phyloP scores from a whole-genome alignment of 768 basidiomycete genomes.

The Mrakia frigida region DNA sequence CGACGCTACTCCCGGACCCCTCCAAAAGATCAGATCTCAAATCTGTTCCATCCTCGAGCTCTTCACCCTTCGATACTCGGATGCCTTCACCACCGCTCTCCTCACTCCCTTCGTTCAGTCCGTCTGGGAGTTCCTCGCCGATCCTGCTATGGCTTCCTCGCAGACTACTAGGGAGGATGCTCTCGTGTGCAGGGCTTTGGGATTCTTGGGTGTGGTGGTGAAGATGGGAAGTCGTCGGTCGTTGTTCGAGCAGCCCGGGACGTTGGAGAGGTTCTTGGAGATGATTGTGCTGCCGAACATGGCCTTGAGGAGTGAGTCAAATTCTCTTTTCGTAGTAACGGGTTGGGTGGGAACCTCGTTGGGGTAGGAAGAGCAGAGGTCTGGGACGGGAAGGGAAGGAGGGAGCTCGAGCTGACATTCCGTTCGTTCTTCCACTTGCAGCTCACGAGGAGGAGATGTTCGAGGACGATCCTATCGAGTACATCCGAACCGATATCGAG shows the following conservation, averaged over 20 bases:
- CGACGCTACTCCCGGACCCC: constrained; percentile 72
- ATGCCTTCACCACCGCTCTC: constrained; percentile 44
- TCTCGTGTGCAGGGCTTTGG: constrained; percentile 82
- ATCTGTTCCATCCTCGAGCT: constrained; percentile 90
- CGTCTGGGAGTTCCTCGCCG: constrained; percentile 84
- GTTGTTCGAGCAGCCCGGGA: constrained; percentile 70
- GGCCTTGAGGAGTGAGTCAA: constrained; percentile 56
- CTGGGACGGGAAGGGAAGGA: not conserved
- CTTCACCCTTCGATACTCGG: constrained; percentile 68
- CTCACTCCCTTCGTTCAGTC: constrained; percentile 62
- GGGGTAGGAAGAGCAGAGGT: not conserved
- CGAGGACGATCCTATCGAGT: constrained; percentile 94
- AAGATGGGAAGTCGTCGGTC: constrained; percentile 75
- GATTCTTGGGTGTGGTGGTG: constrained; percentile 87
- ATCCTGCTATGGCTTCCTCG: constrained; percentile 47
- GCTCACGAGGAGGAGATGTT: constrained; percentile 91
- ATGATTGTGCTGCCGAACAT: constrained; percentile 95
- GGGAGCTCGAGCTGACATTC: not conserved
- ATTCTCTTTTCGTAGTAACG: constrained; percentile 7
- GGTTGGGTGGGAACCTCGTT: not conserved
- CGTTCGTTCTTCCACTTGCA: constrained; percentile 33
- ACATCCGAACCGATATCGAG: constrained; percentile 78
- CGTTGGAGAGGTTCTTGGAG: constrained; percentile 73
- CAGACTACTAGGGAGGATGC: constrained; percentile 37
- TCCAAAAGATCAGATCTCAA: constrained; percentile 81